Conservation (phyloP, 2,329 filamentous ascomycete species). For the Tolypocladium ophioglossoides region DNA sequence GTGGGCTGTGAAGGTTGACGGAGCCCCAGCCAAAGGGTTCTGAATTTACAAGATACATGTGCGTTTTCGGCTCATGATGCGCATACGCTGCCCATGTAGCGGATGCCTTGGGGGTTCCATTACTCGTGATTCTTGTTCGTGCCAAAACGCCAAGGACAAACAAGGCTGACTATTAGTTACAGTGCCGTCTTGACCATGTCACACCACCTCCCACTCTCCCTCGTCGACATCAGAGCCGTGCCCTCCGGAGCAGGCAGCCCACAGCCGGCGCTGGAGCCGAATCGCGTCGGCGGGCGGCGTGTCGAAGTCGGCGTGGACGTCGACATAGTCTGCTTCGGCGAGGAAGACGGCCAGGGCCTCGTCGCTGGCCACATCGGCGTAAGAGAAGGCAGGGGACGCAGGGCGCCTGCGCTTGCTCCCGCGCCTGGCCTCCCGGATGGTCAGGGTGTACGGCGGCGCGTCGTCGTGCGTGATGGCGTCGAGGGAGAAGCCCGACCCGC, state of each 20-base stretch:
- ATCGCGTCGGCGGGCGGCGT: neutral
- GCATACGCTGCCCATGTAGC: neutral
- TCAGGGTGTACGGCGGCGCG: neutral
- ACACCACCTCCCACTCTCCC: neutral
- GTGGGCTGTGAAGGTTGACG: neutral
- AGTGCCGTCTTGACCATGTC: neutral
- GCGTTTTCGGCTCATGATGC: too few species aligned
- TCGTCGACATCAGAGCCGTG: neutral
- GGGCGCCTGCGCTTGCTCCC: neutral
- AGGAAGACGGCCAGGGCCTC: neutral
- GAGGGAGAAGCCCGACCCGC: neutral
- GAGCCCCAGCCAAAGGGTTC: neutral
- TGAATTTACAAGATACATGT: neutral
- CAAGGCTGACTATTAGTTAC: neutral
- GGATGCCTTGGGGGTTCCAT: neutral
- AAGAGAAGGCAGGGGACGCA: neutral
- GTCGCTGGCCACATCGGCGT: neutral
- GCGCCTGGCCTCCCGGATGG: neutral
- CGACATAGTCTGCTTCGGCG: neutral
- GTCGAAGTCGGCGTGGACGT: neutral
- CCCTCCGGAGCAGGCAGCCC: neutral
- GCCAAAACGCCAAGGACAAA: neutral
- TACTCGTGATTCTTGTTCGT: too few species aligned
- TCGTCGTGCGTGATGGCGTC: neutral
- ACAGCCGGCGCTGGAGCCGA: neutral